These are phyloP conservation scores for Pichia cabralensis DNA, from an alignment of 805 yeast genomes.

Conservation along the genomic window DNA sequence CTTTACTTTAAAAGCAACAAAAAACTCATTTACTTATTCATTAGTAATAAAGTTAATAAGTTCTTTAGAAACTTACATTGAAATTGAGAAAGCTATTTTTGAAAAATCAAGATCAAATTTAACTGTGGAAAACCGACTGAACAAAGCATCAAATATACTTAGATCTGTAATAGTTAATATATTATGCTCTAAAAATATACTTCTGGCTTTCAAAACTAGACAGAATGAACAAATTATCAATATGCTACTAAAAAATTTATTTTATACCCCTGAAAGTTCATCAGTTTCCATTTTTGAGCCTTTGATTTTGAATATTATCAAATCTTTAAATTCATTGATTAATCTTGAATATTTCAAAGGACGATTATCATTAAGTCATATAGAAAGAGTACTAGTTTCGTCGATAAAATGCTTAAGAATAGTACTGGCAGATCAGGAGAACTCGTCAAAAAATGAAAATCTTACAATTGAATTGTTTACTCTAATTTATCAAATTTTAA, in stretches of 20 bases:
- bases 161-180: constrained; percentile 11
- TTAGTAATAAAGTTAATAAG: constrained; percentile 11
- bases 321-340: constrained; percentile 20
- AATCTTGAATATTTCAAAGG: constrained; percentile 18
- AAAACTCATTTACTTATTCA: constrained; percentile 12
- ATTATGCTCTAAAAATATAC: constrained; percentile 8
- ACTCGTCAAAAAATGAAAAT: constrained; percentile 13
- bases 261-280: constrained; percentile 6
- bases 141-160: constrained; percentile 16
- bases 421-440: constrained; percentile 4
- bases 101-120: constrained; percentile 15
- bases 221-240: constrained; percentile 19
- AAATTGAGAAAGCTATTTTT: constrained; percentile 15
- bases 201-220: constrained; percentile 17
- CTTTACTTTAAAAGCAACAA: constrained; percentile 15
- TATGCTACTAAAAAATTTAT: constrained; percentile 13
- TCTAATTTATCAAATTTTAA: constrained; percentile 12
- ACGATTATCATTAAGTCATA: constrained; percentile 15
- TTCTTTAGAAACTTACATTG: constrained; percentile 14
- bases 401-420: constrained; percentile 12
- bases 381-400: constrained; percentile 10
- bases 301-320: constrained; percentile 21
- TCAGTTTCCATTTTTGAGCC: constrained; percentile 18
- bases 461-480: constrained; percentile 15
- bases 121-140: constrained; percentile 17